Percentiles rank a stretch among this genome's conserved stretches.
Conservation (phyloP, 2,329 filamentous ascomycete species). For the Neonectria ditissima region DNA sequence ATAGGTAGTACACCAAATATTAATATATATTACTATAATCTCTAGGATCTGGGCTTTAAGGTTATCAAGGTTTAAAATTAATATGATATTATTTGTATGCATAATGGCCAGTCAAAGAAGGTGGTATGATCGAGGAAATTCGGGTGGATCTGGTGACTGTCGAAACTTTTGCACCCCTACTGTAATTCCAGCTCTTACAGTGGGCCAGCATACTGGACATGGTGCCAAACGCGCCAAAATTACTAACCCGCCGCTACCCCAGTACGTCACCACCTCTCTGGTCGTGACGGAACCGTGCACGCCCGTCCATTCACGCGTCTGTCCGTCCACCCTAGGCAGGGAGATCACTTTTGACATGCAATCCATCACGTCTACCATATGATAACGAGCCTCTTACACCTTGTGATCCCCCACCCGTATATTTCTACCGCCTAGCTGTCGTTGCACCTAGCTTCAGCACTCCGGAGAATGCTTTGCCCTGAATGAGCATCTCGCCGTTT, state of each 20-base stretch:
- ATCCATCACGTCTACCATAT: conserved; percentile 1
- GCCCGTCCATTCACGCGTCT: conserved; percentile 19
- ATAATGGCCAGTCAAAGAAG: too few species aligned
- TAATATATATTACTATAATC: too few species aligned
- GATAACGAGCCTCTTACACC: conserved; percentile 1
- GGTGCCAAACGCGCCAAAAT: conserved; percentile 1
- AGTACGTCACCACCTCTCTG: conserved; percentile 4
- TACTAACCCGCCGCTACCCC: not conserved
- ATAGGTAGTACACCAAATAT: too few species aligned
- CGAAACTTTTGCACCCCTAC: too few species aligned
- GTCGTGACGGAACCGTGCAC: conserved; percentile 9
- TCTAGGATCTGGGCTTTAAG: too few species aligned
- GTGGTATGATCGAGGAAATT: too few species aligned
- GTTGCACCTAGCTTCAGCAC: conserved; percentile 9
- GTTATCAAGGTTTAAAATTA: too few species aligned
- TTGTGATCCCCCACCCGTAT: conserved; percentile 22
- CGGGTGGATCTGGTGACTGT: too few species aligned
- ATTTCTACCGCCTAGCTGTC: conserved; percentile 21
- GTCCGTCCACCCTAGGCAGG: conserved; percentile 6
- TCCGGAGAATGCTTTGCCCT: conserved; percentile 30
- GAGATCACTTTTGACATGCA: conserved; percentile 18
- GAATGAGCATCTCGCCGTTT: conserved; percentile 34
- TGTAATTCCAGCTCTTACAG: too few species aligned
- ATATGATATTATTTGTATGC: too few species aligned
- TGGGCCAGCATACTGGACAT: not conserved